Base-by-base conservation (phyloP, 108 stramenopile species). In the Discostella stelligeroides region DNA sequence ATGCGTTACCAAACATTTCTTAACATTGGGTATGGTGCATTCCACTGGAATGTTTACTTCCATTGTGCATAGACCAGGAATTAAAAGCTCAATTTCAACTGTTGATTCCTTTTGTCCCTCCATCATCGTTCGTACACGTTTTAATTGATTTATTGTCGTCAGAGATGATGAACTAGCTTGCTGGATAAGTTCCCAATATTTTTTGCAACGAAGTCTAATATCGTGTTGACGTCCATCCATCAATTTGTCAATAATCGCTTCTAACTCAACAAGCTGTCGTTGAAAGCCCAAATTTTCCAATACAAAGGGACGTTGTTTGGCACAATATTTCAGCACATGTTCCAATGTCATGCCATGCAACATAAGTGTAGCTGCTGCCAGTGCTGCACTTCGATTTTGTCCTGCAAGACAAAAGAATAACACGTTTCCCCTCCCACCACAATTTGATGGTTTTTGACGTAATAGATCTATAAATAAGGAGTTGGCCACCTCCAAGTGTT, bases 391-490 rank as follows among this genome's bases (percentile, higher is more conserved):
- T 73, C 88, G 66, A 71, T 90, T 90, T 73, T 90, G 89, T 8
- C 89, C 89, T 6, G 89, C 89, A 0, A 90, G 85, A 66, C 89
- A 90, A 81, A 90, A 90, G 72, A 89, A 85, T 14, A 89, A 43
- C 7, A 87, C 74, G 57, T 84, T 79, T 6, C 87, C 84, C 34
- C 37, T 45, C 54, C 12, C 17, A 39, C 20, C 50, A 43, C 51
- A n/a, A 0, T 15, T 15, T 28, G 58, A 24, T 21, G 8, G 27
- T 9, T 71, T 65, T 39, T 63, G 47, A 4, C 72, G 46, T 45
- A 76, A 57, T 11, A 85, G 71, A 18, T 86, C 68, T 34, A 51
- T 41, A 67, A 87, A 89, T 48, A 90, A 54, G 18, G 70, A 45
- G 48, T 82, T 86, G 29, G 89, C 82, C 24, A 85, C 82, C 37